Base-by-base conservation (phyloP, 2,329 filamentous ascomycete genomes). In the Ceratocystis papillata region DNA sequence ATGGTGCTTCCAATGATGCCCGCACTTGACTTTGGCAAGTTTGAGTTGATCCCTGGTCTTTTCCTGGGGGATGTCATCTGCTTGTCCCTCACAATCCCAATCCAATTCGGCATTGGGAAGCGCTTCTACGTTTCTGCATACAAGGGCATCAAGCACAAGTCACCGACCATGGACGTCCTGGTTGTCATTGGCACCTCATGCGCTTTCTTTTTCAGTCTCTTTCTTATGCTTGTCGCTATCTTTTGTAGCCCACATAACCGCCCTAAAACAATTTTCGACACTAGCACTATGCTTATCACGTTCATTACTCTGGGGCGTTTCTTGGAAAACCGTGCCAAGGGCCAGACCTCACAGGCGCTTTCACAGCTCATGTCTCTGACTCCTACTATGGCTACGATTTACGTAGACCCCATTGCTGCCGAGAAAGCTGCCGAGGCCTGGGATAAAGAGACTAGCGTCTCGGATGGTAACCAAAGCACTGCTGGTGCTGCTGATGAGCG, bases 121-220 rank as follows among this genome's bases (percentile, higher is more conserved):
- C 88, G 94, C 15, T 99, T 97, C 74, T 99, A 99, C 74, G 75
- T 87, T 67, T 94, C 90, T 30, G 92, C 93, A n/a, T 97, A 84
- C 77, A 96, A 95, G 74, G 96, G 91, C 1, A 75, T 99, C 71
- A 90, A 88, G 76, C 94, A 99, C 74, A 84, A 86, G 22, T 89
- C 92, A 4, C 93, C 94, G 0, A 99, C 94, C 0, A 99, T 99
- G 94, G 94, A 99, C 73, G 94, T 97, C 1, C 81, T 99, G 25
- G 89, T 99, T 64, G 89, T 96, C 67, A 79, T 99, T 20, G 94
- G 94, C 64, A 99, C 94, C 5, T 96, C 92, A 0, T 88, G 91
- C 25, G 94, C 94, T 22, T 99, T 97, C 78, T 94, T 96, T 76
- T 99, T 96, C 77, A 97, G 93, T 74, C 78, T 91, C 70, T 84